Conservation (phyloP, 257 asterid species). For the Gynochthodes officinalis region DNA sequence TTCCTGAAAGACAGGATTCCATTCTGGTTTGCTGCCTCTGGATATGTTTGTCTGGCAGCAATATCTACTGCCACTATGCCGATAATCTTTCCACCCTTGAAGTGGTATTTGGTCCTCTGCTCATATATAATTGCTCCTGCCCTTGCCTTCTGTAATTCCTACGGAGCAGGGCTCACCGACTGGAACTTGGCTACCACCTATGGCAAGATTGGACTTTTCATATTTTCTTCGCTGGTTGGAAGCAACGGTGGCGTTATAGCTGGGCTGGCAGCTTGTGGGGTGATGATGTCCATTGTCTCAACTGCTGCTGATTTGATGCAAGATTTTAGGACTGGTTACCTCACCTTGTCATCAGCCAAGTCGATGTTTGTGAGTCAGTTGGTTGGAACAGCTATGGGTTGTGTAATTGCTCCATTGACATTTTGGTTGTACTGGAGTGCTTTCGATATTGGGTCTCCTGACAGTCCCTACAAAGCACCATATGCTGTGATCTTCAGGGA, state of each 20-base stretch:
- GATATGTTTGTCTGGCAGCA: slow-evolving; percentile 83
- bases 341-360: slow-evolving; percentile 81
- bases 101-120: slow-evolving; percentile 92
- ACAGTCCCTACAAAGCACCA: slow-evolving; percentile 94
- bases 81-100: slow-evolving; percentile 77
- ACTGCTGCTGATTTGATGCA: slow-evolving; percentile 98
- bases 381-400: slow-evolving; percentile 94
- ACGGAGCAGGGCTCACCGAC: slow-evolving; percentile 92
- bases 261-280: slow-evolving; percentile 92
- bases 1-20: slow-evolving; percentile 83
- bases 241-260: slow-evolving; percentile 82
- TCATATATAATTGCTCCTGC: slow-evolving; percentile 91
- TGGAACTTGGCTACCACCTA: slow-evolving; percentile 91
- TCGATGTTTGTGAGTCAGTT: slow-evolving; percentile 95
- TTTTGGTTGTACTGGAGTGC: slow-evolving; percentile 94
- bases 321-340: slow-evolving; percentile 88
- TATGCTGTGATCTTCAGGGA: slow-evolving; percentile 84
- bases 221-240: slow-evolving; percentile 83
- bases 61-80: slow-evolving; percentile 78
- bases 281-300: slow-evolving; percentile 93
- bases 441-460: slow-evolving; percentile 87
- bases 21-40: slow-evolving; percentile 83
- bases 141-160: slow-evolving; percentile 94
- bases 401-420: slow-evolving; percentile 91
- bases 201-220: slow-evolving; percentile 89